These are phyloP conservation scores for Chrysoporthe austroafricana DNA, from an alignment of 2,329 filamentous ascomycete genomes.

Conservation along the genomic window DNA sequence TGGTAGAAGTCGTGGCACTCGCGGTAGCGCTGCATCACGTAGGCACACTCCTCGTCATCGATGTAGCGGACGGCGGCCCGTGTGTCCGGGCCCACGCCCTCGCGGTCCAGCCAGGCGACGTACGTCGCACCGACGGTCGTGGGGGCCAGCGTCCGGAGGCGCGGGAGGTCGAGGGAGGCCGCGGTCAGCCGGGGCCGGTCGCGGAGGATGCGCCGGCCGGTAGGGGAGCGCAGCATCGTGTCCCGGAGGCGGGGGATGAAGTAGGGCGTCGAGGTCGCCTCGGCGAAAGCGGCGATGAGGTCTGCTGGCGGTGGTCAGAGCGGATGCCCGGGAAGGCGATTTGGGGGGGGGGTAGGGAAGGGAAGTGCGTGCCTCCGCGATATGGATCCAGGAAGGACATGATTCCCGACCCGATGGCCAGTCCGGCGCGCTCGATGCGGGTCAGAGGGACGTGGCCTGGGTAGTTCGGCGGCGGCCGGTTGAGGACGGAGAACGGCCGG, in stretches of 20 bases:
- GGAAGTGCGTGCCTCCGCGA: constrained; percentile 65
- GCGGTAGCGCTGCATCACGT: constrained; percentile 97
- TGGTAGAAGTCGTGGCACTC: constrained; percentile 99
- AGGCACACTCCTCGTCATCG: constrained; percentile 93
- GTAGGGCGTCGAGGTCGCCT: constrained; percentile 91
- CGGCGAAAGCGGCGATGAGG: constrained; percentile 91
- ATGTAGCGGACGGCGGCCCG: constrained; percentile 83
- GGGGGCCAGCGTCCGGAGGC: constrained; percentile 71
- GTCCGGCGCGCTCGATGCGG: constrained; percentile 70
- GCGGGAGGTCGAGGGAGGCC: constrained; percentile 65
- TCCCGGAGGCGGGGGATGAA: constrained; percentile 91
- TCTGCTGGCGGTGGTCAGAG: constrained; percentile 54
- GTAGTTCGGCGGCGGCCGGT: constrained; percentile 85
- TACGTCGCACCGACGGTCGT: constrained; percentile 83
- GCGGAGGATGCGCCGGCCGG: constrained; percentile 87
- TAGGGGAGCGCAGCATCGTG: constrained; percentile 83
- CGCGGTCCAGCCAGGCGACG: constrained; percentile 87
- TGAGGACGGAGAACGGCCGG: constrained; percentile 74
- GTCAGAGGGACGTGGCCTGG: constrained; percentile 91
- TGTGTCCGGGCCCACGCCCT: constrained; percentile 92
- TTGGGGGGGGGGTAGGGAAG: constrained; percentile 4
- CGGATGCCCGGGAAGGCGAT: not conserved
- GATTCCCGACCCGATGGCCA: constrained; percentile 68
- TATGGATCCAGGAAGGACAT: constrained; percentile 74
- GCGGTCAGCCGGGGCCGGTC: constrained; percentile 89